Evolutionary conservation across 1,284 basidiomycete genomes (phyloP).

Genomic region (Cutaneotrichosporon cyanovorans): DNA sequence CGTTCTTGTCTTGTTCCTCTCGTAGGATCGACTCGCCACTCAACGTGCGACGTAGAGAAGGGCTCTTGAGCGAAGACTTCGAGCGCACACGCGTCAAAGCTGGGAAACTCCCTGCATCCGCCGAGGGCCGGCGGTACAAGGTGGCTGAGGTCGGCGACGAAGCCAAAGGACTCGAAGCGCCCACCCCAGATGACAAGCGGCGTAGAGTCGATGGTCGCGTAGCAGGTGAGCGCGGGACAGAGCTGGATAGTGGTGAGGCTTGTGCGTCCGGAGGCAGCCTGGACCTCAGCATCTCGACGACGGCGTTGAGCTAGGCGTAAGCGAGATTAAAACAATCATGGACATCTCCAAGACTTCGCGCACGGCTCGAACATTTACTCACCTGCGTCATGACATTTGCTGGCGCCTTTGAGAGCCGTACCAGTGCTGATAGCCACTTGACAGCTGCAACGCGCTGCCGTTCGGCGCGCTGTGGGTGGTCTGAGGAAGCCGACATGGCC

Average conservation of each 20-base stretch:
- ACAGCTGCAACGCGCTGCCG: slow-evolving; percentile 23
- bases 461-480: slow-evolving; percentile 17
- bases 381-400: slow-evolving; percentile 31
- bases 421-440: slow-evolving; percentile 24
- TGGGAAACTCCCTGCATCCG: neutral
- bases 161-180: neutral
- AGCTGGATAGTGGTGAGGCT: neutral
- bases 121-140: neutral
- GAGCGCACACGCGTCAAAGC: neutral
- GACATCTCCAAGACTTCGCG: no score
- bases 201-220: neutral
- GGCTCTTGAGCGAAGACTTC: slow-evolving; percentile 11
- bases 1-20: slow-evolving; percentile 45
- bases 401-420: slow-evolving; percentile 30
- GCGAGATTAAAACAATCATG: no score
- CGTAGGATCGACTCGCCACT: slow-evolving; percentile 40
- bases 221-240: neutral
- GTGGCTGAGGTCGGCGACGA: neutral
- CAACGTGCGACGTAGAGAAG: slow-evolving; percentile 35
- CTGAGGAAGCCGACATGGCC: slow-evolving; percentile 26
- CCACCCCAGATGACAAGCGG: neutral
- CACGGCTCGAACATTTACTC: slow-evolving; percentile 2
- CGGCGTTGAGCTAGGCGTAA: slow-evolving; percentile 25
- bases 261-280: neutral
- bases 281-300: slow-evolving; percentile 34